Evolutionary conservation across 1,284 basidiomycete species (phyloP).

Genomic region (Vanrija pseudolonga): DNA sequence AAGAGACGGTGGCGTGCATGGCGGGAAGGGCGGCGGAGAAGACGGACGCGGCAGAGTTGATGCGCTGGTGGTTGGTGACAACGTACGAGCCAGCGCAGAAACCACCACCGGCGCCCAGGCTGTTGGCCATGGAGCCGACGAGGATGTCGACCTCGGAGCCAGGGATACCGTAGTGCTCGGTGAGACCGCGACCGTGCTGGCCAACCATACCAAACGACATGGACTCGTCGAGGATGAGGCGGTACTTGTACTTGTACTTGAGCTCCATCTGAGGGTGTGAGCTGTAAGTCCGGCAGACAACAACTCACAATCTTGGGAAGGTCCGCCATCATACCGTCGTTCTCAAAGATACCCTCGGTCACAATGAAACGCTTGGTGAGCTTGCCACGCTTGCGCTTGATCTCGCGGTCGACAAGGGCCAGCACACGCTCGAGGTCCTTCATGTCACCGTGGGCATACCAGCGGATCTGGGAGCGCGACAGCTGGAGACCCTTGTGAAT

Average conservation of each 20-base stretch:
- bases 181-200: slow-evolving; percentile 86
- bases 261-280: slow-evolving; percentile 68
- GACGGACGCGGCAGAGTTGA: slow-evolving; percentile 93
- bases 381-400: slow-evolving; percentile 73
- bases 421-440: slow-evolving; percentile 85
- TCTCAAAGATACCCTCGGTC: slow-evolving; percentile 95
- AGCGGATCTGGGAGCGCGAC: slow-evolving; percentile 84
- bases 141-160: slow-evolving; percentile 56
- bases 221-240: slow-evolving; percentile 89
- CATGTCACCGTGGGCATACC: slow-evolving; percentile 96
- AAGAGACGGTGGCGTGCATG: slow-evolving; percentile 79
- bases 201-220: slow-evolving; percentile 92
- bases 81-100: slow-evolving; percentile 88
- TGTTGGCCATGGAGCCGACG: slow-evolving; percentile 77
- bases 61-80: slow-evolving; percentile 90
- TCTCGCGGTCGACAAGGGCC: slow-evolving; percentile 76
- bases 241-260: slow-evolving; percentile 92
- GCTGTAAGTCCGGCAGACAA: no score
- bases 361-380: slow-evolving; percentile 92
- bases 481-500: slow-evolving; percentile 98
- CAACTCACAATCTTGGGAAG: slow-evolving; percentile 60
- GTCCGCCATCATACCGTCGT: slow-evolving; percentile 86
- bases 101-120: slow-evolving; percentile 80
- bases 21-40: slow-evolving; percentile 95
- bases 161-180: slow-evolving; percentile 87